A percentile compares a stretch with the other conserved stretches of the same genome.
Evolutionary conservation across 2,329 filamentous ascomycete genomes (phyloP).

Genomic region (Phyllosticta citriasiana): DNA sequence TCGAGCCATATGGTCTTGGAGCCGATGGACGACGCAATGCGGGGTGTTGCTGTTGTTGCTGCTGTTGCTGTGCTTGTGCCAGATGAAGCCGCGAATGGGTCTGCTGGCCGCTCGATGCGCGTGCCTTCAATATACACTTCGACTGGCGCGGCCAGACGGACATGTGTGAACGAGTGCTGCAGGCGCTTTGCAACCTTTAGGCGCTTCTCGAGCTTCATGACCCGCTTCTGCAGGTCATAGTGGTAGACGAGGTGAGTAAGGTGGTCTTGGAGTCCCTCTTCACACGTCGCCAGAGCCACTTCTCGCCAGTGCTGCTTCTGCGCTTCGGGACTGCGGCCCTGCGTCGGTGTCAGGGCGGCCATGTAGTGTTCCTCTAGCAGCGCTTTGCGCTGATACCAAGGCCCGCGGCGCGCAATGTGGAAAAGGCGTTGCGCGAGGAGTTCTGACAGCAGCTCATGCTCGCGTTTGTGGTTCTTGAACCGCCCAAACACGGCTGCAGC

Average conservation of each 20-base stretch:
- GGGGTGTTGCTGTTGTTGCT: constrained; percentile 8
- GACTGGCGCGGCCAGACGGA: constrained; percentile 62
- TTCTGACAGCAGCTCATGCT: constrained; percentile 64
- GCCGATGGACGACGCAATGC: constrained; percentile 15
- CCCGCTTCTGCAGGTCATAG: constrained; percentile 85
- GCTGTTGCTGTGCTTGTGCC: constrained; percentile 7
- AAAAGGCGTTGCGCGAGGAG: constrained; percentile 75
- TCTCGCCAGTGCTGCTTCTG: constrained; percentile 78
- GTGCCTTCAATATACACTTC: constrained; percentile 69
- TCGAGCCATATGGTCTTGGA: constrained; percentile 85
- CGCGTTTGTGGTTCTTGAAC: constrained; percentile 67
- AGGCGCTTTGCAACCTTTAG: constrained; percentile 73
- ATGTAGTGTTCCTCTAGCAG: constrained; percentile 94
- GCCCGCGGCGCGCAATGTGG: constrained; percentile 71
- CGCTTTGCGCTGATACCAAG: constrained; percentile 94
- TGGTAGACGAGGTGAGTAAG: constrained; percentile 89
- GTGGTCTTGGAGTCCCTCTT: constrained; percentile 74
- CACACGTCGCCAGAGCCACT: constrained; percentile 69
- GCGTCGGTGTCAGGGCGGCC: constrained; percentile 47
- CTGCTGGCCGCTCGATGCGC: constrained; percentile 54
- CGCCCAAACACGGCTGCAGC: constrained; percentile 61
- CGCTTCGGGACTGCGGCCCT: constrained; percentile 41
- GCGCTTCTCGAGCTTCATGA: constrained; percentile 80
- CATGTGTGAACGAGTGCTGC: constrained; percentile 89
- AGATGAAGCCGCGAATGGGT: constrained; percentile 16